These are phyloP conservation scores for Phytopythium litorale DNA, from an alignment of 352 stramenopile species.

Conservation along the genomic window DNA sequence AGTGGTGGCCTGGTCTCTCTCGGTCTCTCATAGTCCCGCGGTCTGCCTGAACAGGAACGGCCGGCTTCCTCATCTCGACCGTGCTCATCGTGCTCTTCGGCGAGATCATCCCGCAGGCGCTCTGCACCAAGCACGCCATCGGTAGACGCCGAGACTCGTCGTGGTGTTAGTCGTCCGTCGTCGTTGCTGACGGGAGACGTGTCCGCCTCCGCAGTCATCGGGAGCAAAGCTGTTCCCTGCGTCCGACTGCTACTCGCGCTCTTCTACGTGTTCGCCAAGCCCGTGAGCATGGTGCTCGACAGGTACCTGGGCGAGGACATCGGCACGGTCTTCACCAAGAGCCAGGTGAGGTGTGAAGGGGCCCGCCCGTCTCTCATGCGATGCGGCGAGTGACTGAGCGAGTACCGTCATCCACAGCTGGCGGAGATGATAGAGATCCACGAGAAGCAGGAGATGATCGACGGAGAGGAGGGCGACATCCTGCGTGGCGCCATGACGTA, in stretches of 20 bases:
- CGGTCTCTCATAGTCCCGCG: too few species aligned
- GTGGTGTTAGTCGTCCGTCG: neutral
- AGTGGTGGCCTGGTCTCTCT: too few species aligned
- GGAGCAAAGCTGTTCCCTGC: conserved; percentile 79
- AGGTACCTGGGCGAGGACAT: conserved; percentile 92
- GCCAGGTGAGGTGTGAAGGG: conserved; percentile 27
- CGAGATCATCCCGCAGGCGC: conserved; percentile 87
- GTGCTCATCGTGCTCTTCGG: conserved; percentile 94
- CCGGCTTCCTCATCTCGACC: conserved; percentile 79
- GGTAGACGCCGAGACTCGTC: conserved; percentile 30
- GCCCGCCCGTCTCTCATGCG: neutral
- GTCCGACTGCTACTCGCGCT: conserved; percentile 92
- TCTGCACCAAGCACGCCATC: conserved; percentile 86
- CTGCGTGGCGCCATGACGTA: conserved; percentile 96
- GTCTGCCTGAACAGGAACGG: conserved; percentile 7
- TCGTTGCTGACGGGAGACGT: neutral
- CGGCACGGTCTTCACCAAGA: conserved; percentile 93
- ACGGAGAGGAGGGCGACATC: conserved; percentile 92
- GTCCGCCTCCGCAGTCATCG: conserved; percentile 36
- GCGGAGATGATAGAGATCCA: conserved; percentile 96
- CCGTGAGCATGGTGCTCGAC: conserved; percentile 92
- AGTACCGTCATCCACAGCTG: conserved; percentile 65
- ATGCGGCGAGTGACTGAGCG: neutral
- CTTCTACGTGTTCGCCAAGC: conserved; percentile 94
- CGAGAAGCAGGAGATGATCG: conserved; percentile 91